Conservation (phyloP, 768 basidiomycete genomes). For the Candolleomyces eurysporus region DNA sequence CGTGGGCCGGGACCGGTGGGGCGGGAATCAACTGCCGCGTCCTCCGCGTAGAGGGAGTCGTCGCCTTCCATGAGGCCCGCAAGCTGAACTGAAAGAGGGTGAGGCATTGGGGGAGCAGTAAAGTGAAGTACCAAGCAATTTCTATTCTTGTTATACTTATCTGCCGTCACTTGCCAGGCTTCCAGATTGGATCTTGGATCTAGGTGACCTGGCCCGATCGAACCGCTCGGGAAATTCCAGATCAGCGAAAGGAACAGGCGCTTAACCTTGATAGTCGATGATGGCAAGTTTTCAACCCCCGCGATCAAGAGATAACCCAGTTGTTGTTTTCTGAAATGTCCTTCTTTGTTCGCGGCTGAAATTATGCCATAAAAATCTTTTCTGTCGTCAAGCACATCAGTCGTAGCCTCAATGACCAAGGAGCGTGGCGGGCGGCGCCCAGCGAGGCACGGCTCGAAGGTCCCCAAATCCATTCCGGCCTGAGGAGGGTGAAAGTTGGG, state of each 20-base stretch:
- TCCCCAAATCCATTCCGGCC: too few species aligned
- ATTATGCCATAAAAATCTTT: neutral
- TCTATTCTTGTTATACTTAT: neutral
- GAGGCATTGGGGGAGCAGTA: neutral
- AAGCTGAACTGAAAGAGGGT: neutral
- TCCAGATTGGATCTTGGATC: neutral
- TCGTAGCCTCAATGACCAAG: neutral
- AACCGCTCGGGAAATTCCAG: neutral
- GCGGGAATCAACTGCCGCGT: neutral
- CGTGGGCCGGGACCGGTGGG: neutral
- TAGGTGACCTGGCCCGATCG: neutral
- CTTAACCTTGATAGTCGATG: neutral
- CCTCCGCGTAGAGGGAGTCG: neutral
- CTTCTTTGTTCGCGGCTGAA: neutral
- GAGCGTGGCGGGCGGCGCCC: too few species aligned
- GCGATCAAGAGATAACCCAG: neutral
- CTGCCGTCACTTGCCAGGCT: neutral
- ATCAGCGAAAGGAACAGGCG: neutral
- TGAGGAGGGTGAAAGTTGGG: too few species aligned
- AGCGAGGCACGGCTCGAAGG: too few species aligned
- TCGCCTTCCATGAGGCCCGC: neutral
- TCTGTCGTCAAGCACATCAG: neutral
- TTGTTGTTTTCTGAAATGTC: conserved; percentile 1
- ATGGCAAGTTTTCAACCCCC: neutral
- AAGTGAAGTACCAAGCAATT: neutral